Base-by-base conservation (phyloP, 2,329 filamentous ascomycete genomes). In the Juglanconis sp. region DNA sequence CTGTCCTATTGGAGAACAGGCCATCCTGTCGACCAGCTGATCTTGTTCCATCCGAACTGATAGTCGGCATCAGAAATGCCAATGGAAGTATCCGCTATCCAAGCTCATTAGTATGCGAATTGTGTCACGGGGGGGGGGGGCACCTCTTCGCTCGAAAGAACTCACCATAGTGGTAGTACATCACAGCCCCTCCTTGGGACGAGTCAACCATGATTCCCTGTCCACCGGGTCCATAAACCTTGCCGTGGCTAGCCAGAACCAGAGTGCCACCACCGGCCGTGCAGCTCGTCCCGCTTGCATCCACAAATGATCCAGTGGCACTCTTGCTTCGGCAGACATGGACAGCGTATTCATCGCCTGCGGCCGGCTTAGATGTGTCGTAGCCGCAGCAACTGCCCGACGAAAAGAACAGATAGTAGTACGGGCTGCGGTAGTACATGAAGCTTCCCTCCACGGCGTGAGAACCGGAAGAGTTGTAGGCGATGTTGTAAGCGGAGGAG, bases 321-420 rank as follows among this genome's bases (percentile, higher is more conserved):
- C 72, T 76, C 1, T 71, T 75, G 4, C 81, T 84, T n/a, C 85
- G 75, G 73, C 87, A 89, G 32, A 87, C 85, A 67, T 81, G 81
- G 69, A 89, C 86, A 69, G 82, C 83, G 71, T 90, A 90, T 71
- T 89, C 87, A n/a, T 75, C 73, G 4, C 86, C 87, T 0, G 75
- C 53, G 0, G 83, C 78, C 0, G 86, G 85, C 58, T 69, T 73
- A 57, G 66, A 74, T 0, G 68, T 70, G 64, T 87, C 81, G 64
- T 83, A 87, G n/a, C 75, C 76, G 64, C 87, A 90, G 76, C 87
- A 90, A 35, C 75, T 77, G 1, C 87, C 87, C 1, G 75, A 75
- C 7, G 80, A 85, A 69, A 81, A 87, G 70, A 89, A 88, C 10
- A 90, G 75, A 67, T 88, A 90, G 69, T 86, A 89, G 68, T 81